Conservation (phyloP, 106 monocot species). For the Platanthera zijinensis region DNA sequence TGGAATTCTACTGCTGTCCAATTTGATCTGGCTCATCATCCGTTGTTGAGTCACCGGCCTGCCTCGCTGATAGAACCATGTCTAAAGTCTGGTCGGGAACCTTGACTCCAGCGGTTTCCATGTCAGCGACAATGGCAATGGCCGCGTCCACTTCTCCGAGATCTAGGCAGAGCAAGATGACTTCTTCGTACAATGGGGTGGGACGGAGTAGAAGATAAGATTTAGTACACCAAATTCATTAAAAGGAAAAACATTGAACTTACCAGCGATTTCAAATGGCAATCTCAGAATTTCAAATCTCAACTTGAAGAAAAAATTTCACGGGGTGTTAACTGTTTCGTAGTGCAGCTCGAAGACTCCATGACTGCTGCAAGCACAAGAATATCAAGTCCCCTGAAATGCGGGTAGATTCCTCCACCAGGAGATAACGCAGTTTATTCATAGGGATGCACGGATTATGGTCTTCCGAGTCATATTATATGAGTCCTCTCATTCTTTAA, state of each 20-base stretch:
- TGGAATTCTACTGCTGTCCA: not conserved
- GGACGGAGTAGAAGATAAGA: not conserved
- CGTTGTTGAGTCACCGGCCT: not conserved
- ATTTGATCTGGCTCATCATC: not conserved
- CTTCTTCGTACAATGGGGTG: slow-evolving; percentile 88
- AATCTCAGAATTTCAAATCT: too few species aligned
- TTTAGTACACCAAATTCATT: not conserved
- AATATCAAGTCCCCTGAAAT: too few species aligned
- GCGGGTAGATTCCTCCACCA: too few species aligned
- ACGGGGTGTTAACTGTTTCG: too few species aligned
- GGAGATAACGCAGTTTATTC: too few species aligned
- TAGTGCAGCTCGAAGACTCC: too few species aligned
- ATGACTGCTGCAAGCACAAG: too few species aligned
- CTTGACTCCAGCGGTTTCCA: slow-evolving; percentile 83
- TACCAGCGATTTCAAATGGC: too few species aligned
- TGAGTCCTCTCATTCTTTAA: too few species aligned
- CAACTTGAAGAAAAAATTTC: too few species aligned
- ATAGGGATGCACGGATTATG: too few species aligned
- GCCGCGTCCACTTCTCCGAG: slow-evolving; percentile 90
- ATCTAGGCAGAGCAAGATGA: slow-evolving; percentile 74
- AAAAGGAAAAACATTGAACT: not conserved
- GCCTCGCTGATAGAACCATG: slow-evolving; percentile 68
- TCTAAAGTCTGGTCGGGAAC: slow-evolving; percentile 85
- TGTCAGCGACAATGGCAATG: slow-evolving; percentile 85
- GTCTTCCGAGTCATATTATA: too few species aligned